A percentile compares a stretch with the other conserved stretches of the same genome.
phyloP scores from a whole-genome alignment of 2,329 filamentous ascomycete genomes.

The Aquanectria penicillioides region DNA sequence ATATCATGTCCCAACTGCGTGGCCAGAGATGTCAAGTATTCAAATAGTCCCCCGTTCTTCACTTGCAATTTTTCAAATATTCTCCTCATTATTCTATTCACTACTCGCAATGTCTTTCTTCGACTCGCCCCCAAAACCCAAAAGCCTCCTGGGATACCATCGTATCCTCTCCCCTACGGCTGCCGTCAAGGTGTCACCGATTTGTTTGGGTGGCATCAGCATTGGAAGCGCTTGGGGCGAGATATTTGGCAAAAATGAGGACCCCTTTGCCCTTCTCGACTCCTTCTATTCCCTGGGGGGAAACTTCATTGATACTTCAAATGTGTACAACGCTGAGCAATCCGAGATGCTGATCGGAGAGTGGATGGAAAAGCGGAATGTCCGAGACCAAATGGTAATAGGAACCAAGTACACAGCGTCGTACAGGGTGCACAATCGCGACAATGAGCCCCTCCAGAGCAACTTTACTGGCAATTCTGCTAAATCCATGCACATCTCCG shows the following conservation, averaged over 20 bases:
- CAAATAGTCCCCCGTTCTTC: no score
- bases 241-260: slow-evolving; percentile 53
- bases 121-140: slow-evolving; percentile 22
- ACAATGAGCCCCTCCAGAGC: slow-evolving; percentile 18
- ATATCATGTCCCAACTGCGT: no score
- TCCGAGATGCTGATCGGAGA: slow-evolving; percentile 62
- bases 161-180: slow-evolving; percentile 35
- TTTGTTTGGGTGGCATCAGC: slow-evolving; percentile 39
- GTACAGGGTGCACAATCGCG: slow-evolving; percentile 41
- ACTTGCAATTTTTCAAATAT: no score
- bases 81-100: no score
- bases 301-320: slow-evolving; percentile 69
- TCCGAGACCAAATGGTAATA: slow-evolving; percentile 59
- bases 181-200: slow-evolving; percentile 37
- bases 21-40: no score
- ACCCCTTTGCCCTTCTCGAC: slow-evolving; percentile 64
- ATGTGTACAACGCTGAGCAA: slow-evolving; percentile 60
- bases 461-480: slow-evolving; percentile 53
- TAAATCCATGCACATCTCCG: slow-evolving; percentile 50
- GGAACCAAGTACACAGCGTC: slow-evolving; percentile 59
- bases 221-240: slow-evolving; percentile 35
- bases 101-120: neutral
- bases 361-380: slow-evolving; percentile 55
- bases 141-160: slow-evolving; percentile 33
- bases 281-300: slow-evolving; percentile 63